phyloP scores from a whole-genome alignment of 176 grass and related monocot species.

The Carex parvula region DNA sequence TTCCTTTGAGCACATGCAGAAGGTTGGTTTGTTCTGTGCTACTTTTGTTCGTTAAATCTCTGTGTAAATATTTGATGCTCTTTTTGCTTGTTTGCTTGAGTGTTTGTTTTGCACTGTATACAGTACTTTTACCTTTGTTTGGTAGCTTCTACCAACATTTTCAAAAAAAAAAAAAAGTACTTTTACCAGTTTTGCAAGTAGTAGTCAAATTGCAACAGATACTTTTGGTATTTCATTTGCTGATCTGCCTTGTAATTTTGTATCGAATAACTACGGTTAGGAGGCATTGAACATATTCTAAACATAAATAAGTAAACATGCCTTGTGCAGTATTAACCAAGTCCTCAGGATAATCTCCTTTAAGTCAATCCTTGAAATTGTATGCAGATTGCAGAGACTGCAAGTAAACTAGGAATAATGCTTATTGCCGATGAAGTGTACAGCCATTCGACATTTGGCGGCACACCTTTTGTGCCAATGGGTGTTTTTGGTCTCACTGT shows the following conservation, averaged over 20 bases:
- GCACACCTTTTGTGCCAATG: conserved; percentile 61
- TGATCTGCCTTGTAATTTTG: not conserved
- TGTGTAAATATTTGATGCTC: not conserved
- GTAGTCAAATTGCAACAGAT: not conserved
- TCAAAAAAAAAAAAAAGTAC: not conserved
- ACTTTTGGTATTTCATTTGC: not conserved
- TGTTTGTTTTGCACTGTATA: not conserved
- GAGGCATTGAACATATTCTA: not conserved
- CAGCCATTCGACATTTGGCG: conserved; percentile 60
- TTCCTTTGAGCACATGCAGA: conserved; percentile 47
- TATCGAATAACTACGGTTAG: not conserved
- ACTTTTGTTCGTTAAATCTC: not conserved
- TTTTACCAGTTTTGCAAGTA: not conserved
- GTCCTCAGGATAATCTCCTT: not conserved
- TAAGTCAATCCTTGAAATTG: not conserved
- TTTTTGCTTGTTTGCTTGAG: not conserved
- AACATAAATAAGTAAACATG: not conserved
- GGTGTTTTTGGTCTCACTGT: conserved; percentile 50
- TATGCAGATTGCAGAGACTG: conserved; percentile 51
- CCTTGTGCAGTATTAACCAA: not conserved
- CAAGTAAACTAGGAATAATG: conserved; percentile 53
- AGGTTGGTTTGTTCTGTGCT: conserved; percentile 27
- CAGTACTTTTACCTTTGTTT: not conserved
- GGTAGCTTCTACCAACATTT: too few relatives aligned
- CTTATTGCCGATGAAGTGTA: conserved; percentile 77